Percentiles rank a stretch among this genome's conserved stretches.
phyloP scores from a whole-genome alignment of 305 asterid genomes.

The Andrographis paniculata region DNA sequence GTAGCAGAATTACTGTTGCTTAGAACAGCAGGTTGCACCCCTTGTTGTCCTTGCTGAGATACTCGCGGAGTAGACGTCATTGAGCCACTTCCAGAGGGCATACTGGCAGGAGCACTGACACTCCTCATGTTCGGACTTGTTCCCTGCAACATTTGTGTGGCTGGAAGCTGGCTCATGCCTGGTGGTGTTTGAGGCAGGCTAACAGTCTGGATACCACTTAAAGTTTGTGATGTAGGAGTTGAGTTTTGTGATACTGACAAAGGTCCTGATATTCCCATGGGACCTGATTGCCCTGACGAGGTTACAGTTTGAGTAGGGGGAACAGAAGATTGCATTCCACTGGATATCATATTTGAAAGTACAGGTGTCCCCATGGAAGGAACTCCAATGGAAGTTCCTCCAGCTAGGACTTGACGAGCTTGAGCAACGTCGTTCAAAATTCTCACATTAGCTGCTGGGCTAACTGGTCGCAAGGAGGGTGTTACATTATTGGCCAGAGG shows the following conservation, averaged over 20 bases:
- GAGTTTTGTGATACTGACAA: slow-evolving; percentile 51
- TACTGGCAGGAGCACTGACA: slow-evolving; percentile 43
- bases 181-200: slow-evolving; percentile 60
- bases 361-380: slow-evolving; percentile 78
- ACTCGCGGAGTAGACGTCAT: slow-evolving; percentile 89
- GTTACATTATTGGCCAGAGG: slow-evolving; percentile 46
- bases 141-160: slow-evolving; percentile 61
- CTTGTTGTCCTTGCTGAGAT: slow-evolving; percentile 65
- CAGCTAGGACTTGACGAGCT: slow-evolving; percentile 80
- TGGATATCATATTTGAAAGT: slow-evolving; percentile 85
- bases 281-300: slow-evolving; percentile 51
- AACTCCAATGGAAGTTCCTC: slow-evolving; percentile 71
- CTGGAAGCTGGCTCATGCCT: slow-evolving; percentile 58
- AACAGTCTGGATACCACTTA: slow-evolving; percentile 49
- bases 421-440: slow-evolving; percentile 86
- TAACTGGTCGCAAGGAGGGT: slow-evolving; percentile 58
- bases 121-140: slow-evolving; percentile 65
- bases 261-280: slow-evolving; percentile 49
- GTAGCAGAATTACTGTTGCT: slow-evolving; percentile 37
- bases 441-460: slow-evolving; percentile 87
- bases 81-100: slow-evolving; percentile 57
- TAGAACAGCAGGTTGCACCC: slow-evolving; percentile 65
- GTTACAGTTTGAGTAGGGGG: slow-evolving; percentile 62
- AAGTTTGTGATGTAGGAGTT: slow-evolving; percentile 52
- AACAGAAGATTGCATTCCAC: slow-evolving; percentile 71